Percentiles rank a stretch among this genome's conserved stretches.
phyloP scores from a whole-genome alignment of 2,329 filamentous ascomycete genomes.

The Nemania bipapillata region DNA sequence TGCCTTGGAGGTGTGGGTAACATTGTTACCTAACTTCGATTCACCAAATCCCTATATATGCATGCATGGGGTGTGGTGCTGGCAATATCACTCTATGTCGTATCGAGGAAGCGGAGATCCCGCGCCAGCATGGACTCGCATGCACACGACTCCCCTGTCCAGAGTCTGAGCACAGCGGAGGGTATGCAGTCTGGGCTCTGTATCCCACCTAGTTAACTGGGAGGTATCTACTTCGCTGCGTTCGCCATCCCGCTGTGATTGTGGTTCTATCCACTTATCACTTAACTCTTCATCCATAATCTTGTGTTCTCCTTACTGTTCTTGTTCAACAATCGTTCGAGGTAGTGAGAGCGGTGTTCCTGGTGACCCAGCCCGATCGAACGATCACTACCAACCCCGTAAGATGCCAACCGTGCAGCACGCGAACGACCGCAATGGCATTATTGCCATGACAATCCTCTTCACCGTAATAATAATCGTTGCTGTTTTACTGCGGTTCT shows the following conservation, averaged over 20 bases:
- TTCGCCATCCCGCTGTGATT: background rate
- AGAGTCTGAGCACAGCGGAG: background rate
- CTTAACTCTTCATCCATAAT: background rate
- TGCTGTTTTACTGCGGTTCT: constrained; percentile 27
- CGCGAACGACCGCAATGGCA: constrained; percentile 23
- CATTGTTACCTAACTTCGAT: background rate
- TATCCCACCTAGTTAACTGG: background rate
- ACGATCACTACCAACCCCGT: background rate
- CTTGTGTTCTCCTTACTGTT: background rate
- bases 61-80: too few species aligned
- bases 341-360: background rate
- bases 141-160: background rate
- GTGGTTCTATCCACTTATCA: background rate
- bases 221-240: background rate
- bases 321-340: background rate
- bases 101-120: background rate
- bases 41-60: background rate
- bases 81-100: background rate
- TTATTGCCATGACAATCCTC: constrained; percentile 30
- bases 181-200: background rate
- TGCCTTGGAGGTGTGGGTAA: constrained; percentile 6
- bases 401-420: constrained; percentile 11
- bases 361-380: background rate
- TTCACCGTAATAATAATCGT: constrained; percentile 25
- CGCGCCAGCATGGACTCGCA: background rate